Percentiles rank a stretch among this genome's conserved stretches.
Evolutionary conservation across 495 filamentous ascomycete genomes (phyloP).

Genomic region (Neurospora pannonica): DNA sequence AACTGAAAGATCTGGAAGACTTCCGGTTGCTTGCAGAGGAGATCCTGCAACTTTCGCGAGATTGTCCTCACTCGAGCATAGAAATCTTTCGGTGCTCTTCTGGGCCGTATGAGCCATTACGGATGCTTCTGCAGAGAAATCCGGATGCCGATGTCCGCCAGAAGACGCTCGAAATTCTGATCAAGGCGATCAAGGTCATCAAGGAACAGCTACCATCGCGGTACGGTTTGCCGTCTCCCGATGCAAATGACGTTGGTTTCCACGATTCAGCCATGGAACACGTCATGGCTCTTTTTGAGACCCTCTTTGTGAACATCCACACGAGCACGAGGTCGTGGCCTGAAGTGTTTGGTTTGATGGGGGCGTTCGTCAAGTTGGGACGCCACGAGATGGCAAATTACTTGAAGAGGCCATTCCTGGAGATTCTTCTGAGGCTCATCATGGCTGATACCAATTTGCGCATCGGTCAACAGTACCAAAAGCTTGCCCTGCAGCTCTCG

Average conservation of each 20-base stretch:
- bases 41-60: slow-evolving; percentile 44
- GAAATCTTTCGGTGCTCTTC: slow-evolving; percentile 56
- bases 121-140: slow-evolving; percentile 60
- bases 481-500: slow-evolving; percentile 33
- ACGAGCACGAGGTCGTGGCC: slow-evolving; percentile 57
- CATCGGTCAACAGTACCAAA: slow-evolving; percentile 30
- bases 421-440: slow-evolving; percentile 51
- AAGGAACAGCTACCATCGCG: slow-evolving; percentile 30
- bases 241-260: slow-evolving; percentile 18
- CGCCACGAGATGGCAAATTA: slow-evolving; percentile 42
- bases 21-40: slow-evolving; percentile 47
- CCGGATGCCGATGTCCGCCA: slow-evolving; percentile 50
- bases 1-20: slow-evolving; percentile 58
- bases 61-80: slow-evolving; percentile 46
- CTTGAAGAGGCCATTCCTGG: slow-evolving; percentile 47
- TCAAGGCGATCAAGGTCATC: slow-evolving; percentile 43
- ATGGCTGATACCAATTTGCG: slow-evolving; percentile 46
- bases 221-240: slow-evolving; percentile 24
- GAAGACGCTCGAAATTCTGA: slow-evolving; percentile 46
- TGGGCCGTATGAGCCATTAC: slow-evolving; percentile 45
- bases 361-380: slow-evolving; percentile 49
- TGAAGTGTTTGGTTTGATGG: slow-evolving; percentile 67
- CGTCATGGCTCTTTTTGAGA: slow-evolving; percentile 38
- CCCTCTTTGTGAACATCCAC: slow-evolving; percentile 48
- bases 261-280: slow-evolving; percentile 21